Conservation (phyloP, 139 green algal species). For the Chara braunii region DNA sequence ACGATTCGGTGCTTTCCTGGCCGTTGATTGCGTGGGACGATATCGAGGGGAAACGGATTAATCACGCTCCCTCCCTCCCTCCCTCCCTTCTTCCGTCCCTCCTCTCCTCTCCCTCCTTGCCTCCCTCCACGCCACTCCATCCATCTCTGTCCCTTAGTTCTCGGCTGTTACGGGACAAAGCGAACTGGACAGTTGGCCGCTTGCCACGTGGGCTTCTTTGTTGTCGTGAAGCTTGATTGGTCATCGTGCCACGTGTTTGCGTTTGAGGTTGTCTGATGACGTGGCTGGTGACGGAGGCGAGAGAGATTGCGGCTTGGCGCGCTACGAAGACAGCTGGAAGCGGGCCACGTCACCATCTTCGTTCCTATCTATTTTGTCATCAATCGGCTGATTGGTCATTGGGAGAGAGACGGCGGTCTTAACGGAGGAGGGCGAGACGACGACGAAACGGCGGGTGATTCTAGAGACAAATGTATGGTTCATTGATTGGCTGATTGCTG, state of each 20-base stretch:
- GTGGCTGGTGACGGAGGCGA: not conserved
- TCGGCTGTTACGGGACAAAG: not conserved
- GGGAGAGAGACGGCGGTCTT: no score
- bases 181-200: not conserved
- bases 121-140: not conserved
- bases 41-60: not conserved
- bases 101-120: not conserved
- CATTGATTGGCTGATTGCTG: no score
- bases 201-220: not conserved
- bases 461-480: no score
- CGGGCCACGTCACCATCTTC: no score
- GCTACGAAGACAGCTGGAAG: no score
- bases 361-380: no score
- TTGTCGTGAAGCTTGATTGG: not conserved
- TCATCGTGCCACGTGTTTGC: not conserved
- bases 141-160: not conserved
- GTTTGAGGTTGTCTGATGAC: not conserved
- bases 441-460: no score
- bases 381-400: no score
- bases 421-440: no score
- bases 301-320: not conserved
- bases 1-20: not conserved
- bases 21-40: not conserved
- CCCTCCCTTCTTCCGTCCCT: not conserved
- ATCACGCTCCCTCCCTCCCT: slow-evolving; percentile 3